phyloP scores from a whole-genome alignment of 2,329 filamentous ascomycete genomes.

The Pestalotiopsis fici region DNA sequence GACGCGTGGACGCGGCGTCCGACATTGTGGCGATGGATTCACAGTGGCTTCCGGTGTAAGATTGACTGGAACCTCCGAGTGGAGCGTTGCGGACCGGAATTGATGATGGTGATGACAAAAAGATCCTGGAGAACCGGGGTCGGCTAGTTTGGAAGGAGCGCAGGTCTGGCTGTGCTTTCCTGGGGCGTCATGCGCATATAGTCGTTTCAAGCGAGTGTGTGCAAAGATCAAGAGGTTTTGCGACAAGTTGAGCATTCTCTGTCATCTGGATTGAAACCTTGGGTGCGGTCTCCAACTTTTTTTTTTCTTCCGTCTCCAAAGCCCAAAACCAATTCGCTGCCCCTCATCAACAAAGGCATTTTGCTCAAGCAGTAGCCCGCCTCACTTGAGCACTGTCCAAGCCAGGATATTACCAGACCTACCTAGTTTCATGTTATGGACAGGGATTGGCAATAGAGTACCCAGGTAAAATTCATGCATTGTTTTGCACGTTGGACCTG shows the following conservation, averaged over 20 bases:
- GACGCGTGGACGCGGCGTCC: not conserved
- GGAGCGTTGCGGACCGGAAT: not conserved
- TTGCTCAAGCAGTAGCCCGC: not conserved
- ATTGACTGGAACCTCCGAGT: not conserved
- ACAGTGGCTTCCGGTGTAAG: not conserved
- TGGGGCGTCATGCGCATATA: not conserved
- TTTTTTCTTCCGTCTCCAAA: not conserved
- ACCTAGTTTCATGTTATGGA: conserved; percentile 6
- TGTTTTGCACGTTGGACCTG: not conserved
- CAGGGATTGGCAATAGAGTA: not conserved
- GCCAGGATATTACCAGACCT: not conserved
- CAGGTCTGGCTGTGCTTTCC: not conserved
- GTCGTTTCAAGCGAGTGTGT: not conserved
- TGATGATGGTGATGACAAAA: not conserved
- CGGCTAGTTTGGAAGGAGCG: not conserved
- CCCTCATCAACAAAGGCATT: conserved; percentile 4
- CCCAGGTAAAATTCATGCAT: not conserved
- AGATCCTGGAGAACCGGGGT: not conserved
- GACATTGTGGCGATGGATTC: not conserved
- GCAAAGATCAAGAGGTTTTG: not conserved
- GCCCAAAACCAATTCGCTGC: not conserved
- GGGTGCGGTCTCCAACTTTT: not conserved
- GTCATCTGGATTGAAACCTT: not conserved
- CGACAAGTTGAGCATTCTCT: not conserved
- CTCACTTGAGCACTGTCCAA: conserved; percentile 6